Evolutionary conservation across 1,284 basidiomycete species (phyloP).

Genomic region (Termitomyces sp.): DNA sequence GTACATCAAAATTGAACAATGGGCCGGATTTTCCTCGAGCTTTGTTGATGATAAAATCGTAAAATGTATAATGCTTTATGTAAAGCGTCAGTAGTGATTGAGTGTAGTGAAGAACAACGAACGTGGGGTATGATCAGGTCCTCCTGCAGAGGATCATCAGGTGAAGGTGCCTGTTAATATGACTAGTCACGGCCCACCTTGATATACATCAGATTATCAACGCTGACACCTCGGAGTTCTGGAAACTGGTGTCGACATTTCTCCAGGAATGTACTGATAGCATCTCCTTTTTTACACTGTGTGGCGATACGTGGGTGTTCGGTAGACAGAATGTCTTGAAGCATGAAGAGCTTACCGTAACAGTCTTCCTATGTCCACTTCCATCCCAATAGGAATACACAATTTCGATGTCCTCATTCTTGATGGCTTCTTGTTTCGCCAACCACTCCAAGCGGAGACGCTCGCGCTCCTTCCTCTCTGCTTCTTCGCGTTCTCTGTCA

Average conservation of each 20-base stretch:
- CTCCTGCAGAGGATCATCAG: constrained; percentile 50
- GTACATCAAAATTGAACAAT: constrained; percentile 98
- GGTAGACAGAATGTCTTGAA: neutral
- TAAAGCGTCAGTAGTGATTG: constrained; percentile 14
- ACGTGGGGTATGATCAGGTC: constrained; percentile 95
- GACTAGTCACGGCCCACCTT: constrained; percentile 53
- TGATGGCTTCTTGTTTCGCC: constrained; percentile 81
- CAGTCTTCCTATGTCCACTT: constrained; percentile 91
- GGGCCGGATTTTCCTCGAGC: constrained; percentile 97
- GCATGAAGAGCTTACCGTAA: constrained; percentile 56
- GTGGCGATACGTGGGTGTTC: neutral
- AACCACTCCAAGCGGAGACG: constrained; percentile 90
- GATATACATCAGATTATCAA: constrained; percentile 98
- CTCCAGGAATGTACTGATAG: constrained; percentile 83
- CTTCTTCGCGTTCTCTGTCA: constrained; percentile 92
- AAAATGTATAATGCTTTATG: constrained; percentile 91
- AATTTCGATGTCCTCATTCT: constrained; percentile 86
- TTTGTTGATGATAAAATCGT: constrained; percentile 98
- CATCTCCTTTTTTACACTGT: constrained; percentile 98
- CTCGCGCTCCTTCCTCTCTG: constrained; percentile 85
- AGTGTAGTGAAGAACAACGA: constrained; percentile 11
- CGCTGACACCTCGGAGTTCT: constrained; percentile 83
- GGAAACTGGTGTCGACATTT: constrained; percentile 92
- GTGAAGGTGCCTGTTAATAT: neutral
- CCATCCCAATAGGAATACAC: constrained; percentile 99